phyloP scores from a whole-genome alignment of 139 green algal species.

The Nannochloris sp. region DNA sequence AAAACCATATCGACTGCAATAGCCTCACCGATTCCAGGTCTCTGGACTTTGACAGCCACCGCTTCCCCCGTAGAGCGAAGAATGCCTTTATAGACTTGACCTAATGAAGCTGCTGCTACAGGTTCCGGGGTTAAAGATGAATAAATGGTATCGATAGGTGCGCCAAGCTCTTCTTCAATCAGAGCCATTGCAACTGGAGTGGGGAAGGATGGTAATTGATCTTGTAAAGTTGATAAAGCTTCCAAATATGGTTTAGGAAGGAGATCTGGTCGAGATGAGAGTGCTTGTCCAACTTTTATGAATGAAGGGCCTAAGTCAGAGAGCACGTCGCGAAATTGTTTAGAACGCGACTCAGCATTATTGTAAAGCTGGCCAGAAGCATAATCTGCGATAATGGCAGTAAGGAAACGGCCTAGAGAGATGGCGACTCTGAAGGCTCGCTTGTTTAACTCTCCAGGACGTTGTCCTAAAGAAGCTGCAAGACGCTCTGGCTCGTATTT shows the following conservation, averaged over 20 bases:
- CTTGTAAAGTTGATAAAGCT: conserved; percentile 68
- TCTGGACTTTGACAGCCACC: conserved; percentile 96
- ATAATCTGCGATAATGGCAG: conserved; percentile 46
- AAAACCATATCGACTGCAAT: conserved; percentile 90
- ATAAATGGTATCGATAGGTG: conserved; percentile 51
- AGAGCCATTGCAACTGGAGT: conserved; percentile 30
- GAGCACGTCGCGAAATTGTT: conserved; percentile 58
- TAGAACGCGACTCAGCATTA: conserved; percentile 48
- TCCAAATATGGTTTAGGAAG: conserved; percentile 59
- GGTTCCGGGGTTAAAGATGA: conserved; percentile 53
- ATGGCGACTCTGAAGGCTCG: conserved; percentile 47
- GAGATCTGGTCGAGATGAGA: conserved; percentile 60
- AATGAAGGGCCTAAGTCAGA: conserved; percentile 67
- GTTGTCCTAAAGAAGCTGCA: conserved; percentile 20
- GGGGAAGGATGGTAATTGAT: conserved; percentile 38
- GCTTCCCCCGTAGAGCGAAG: conserved; percentile 61
- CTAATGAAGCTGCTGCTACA: conserved; percentile 78
- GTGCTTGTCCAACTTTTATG: conserved; percentile 78
- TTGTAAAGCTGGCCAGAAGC: conserved; percentile 53
- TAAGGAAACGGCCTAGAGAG: conserved; percentile 59
- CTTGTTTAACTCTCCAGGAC: conserved; percentile 44
- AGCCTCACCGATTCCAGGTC: conserved; percentile 80
- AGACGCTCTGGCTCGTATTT: conserved; percentile 73
- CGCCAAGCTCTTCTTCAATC: conserved; percentile 82
- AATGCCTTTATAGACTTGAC: conserved; percentile 82